Conservation (phyloP, 2,329 filamentous ascomycete species). For the Microthyrium microscopicum region DNA sequence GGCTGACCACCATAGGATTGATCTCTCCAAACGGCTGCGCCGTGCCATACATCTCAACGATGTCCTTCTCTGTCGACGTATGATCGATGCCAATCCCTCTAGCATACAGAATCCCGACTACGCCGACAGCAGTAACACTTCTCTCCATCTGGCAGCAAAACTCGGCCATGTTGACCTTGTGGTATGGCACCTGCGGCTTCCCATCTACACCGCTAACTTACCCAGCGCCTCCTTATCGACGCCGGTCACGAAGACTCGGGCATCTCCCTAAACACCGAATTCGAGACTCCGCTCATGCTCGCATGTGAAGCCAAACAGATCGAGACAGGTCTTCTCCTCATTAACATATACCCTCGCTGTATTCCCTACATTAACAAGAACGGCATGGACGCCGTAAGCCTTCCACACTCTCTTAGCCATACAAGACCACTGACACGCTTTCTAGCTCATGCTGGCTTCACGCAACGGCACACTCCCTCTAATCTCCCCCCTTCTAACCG, state of each 20-base stretch:
- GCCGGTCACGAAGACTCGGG: slow-evolving; percentile 58
- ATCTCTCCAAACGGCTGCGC: slow-evolving; percentile 58
- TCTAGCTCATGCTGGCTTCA: slow-evolving; percentile 24
- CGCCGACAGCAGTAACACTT: slow-evolving; percentile 62
- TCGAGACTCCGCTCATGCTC: slow-evolving; percentile 69
- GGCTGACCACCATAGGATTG: slow-evolving; percentile 41
- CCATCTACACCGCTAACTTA: slow-evolving; percentile 60
- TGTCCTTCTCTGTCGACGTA: slow-evolving; percentile 55
- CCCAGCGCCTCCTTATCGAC: slow-evolving; percentile 46
- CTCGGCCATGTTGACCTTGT: slow-evolving; percentile 55
- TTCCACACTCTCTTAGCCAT: slow-evolving; percentile 1
- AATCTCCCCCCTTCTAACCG: slow-evolving; percentile 20
- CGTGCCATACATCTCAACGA: slow-evolving; percentile 68
- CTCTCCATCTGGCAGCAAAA: slow-evolving; percentile 62
- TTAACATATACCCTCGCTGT: slow-evolving; percentile 43
- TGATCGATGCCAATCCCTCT: slow-evolving; percentile 53
- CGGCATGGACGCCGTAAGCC: slow-evolving; percentile 50
- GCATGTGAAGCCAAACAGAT: slow-evolving; percentile 54
- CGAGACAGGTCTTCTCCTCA: slow-evolving; percentile 56
- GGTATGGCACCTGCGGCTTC: slow-evolving; percentile 35
- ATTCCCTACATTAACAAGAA: slow-evolving; percentile 49
- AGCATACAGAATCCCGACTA: slow-evolving; percentile 68
- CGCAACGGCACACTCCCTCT: slow-evolving; percentile 28
- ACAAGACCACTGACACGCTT: neutral
- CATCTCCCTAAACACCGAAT: slow-evolving; percentile 60